These are phyloP conservation scores for Cyclotella cryptica DNA, from an alignment of 108 stramenopile genomes.

Conservation along the genomic window DNA sequence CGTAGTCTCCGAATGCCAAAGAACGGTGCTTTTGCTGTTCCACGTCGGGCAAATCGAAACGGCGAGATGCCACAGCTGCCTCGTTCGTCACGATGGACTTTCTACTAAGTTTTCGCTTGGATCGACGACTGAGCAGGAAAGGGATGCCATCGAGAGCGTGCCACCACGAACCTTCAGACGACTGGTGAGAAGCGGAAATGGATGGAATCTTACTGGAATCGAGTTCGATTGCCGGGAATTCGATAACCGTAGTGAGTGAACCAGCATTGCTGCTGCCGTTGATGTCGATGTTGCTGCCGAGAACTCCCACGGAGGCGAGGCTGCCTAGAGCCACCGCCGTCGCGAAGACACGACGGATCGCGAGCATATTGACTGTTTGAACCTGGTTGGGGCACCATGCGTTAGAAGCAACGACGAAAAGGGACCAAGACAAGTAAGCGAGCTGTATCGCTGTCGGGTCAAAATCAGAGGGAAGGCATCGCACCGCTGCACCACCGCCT, in stretches of 20 bases:
- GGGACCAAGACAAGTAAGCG: too few species aligned
- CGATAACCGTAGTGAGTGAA: not conserved
- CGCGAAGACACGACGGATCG: not conserved
- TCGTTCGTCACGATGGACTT: not conserved
- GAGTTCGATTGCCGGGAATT: slow-evolving; percentile 6
- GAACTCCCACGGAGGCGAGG: not conserved
- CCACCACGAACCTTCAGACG: slow-evolving; percentile 19
- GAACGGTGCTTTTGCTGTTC: slow-evolving; percentile 24
- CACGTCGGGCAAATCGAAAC: not conserved
- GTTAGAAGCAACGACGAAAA: too few species aligned
- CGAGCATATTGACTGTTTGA: too few species aligned
- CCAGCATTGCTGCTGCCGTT: not conserved
- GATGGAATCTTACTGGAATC: not conserved
- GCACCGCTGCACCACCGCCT: too few species aligned
- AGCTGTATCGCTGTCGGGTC: too few species aligned
- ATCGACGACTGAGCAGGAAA: slow-evolving; percentile 16
- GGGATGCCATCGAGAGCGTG: slow-evolving; percentile 39
- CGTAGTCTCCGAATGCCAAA: slow-evolving; percentile 57
- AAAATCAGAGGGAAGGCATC: too few species aligned
- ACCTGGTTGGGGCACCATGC: too few species aligned
- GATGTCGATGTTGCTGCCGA: not conserved
- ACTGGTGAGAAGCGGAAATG: not conserved
- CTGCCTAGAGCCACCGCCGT: slow-evolving; percentile 4
- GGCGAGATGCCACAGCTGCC: not conserved
- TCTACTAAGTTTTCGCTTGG: not conserved